A percentile compares a stretch with the other conserved stretches of the same genome.
phyloP scores from a whole-genome alignment of 345 rosid species.

The Toxicodendron radicans region DNA sequence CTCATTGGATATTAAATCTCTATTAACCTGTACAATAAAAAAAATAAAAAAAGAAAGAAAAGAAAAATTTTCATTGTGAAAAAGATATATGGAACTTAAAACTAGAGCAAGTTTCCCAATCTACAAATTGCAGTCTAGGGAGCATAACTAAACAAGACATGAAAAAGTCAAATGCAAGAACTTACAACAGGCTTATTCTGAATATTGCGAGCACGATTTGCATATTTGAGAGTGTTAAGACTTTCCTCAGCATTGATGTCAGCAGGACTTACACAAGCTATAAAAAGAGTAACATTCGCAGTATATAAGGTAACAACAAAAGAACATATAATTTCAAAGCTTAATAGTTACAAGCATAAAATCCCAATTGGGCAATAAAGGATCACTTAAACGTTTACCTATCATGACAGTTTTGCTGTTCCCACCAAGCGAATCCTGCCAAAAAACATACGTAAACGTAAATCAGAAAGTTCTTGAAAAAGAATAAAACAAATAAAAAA shows the following conservation, averaged over 20 bases:
- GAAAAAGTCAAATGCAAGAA: neutral
- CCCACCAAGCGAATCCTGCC: constrained; percentile 85
- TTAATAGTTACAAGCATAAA: neutral
- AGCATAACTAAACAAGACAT: neutral
- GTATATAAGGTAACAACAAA: constrained; percentile 9
- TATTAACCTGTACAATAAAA: constrained; percentile 52
- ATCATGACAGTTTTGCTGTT: constrained; percentile 86
- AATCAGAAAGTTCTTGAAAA: constrained; percentile 19
- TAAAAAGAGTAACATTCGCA: constrained; percentile 20
- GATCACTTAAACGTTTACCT: constrained; percentile 40
- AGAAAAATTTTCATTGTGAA: neutral
- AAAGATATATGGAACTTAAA: neutral
- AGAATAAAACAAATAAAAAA: constrained; percentile 14
- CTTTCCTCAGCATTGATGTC: constrained; percentile 84
- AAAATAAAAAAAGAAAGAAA: neutral
- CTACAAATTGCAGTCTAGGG: neutral
- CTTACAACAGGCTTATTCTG: constrained; percentile 86
- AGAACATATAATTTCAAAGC: neutral
- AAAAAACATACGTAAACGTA: constrained; percentile 15
- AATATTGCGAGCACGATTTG: constrained; percentile 87
- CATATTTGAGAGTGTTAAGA: constrained; percentile 75
- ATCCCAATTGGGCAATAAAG: neutral
- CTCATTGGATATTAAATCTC: constrained; percentile 69
- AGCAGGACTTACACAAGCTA: constrained; percentile 88
- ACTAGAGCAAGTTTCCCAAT: constrained; percentile 5